Evolutionary conservation across 2,329 filamentous ascomycete genomes (phyloP).

Genomic region (Colletotrichum spinosum): DNA sequence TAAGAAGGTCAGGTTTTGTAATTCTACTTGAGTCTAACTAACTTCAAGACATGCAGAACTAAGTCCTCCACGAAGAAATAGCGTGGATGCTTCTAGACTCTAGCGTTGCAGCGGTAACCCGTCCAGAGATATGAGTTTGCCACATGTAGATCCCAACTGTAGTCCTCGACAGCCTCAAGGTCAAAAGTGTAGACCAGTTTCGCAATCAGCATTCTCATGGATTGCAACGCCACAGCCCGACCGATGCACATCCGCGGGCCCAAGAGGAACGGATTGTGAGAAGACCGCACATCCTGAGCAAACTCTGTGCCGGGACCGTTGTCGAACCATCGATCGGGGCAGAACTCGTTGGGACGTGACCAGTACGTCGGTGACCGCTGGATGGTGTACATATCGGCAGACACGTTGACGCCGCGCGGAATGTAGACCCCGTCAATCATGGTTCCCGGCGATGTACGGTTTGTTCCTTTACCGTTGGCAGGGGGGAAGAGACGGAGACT

Average conservation of each 20-base stretch:
- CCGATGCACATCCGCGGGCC: slow-evolving; percentile 48
- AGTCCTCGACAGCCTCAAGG: slow-evolving; percentile 3
- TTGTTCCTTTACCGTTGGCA: slow-evolving; percentile 26
- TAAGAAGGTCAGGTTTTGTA: no score
- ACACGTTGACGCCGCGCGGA: slow-evolving; percentile 52
- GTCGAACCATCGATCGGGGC: slow-evolving; percentile 48
- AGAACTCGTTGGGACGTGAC: slow-evolving; percentile 46
- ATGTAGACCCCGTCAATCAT: slow-evolving; percentile 45
- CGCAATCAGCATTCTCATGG: slow-evolving; percentile 11
- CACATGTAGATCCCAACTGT: slow-evolving; percentile 7
- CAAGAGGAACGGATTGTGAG: slow-evolving; percentile 44
- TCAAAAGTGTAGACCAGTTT: background rate
- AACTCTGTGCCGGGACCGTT: slow-evolving; percentile 30
- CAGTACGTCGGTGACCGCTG: slow-evolving; percentile 48
- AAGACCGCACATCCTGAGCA: slow-evolving; percentile 40
- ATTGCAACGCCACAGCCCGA: slow-evolving; percentile 22
- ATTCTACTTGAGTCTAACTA: no score
- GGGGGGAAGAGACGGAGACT: slow-evolving; percentile 53
- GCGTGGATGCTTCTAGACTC: background rate
- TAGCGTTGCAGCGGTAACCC: slow-evolving; percentile 4
- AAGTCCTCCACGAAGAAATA: no score
- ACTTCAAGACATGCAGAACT: no score
- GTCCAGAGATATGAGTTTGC: slow-evolving; percentile 20
- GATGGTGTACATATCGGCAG: slow-evolving; percentile 48
- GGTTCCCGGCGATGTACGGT: slow-evolving; percentile 31